These are phyloP conservation scores for Exophiala aquamarina DNA, from an alignment of 2,329 filamentous ascomycete species.

Conservation along the genomic window DNA sequence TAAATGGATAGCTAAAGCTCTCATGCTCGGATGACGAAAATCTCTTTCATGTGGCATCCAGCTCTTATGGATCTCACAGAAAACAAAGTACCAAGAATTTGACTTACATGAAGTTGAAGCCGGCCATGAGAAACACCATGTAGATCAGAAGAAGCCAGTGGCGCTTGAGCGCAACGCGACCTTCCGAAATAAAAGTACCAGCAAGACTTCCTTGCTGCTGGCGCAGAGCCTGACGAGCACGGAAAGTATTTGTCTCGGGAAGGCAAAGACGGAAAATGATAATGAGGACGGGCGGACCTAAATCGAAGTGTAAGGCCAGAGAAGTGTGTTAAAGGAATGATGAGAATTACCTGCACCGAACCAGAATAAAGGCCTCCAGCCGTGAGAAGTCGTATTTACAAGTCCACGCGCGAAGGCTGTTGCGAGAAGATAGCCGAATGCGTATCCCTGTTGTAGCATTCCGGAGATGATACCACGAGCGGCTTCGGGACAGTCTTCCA, in stretches of 20 bases:
- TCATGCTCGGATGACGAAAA: no score
- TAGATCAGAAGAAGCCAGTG: slow-evolving; percentile 82
- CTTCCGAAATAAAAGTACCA: slow-evolving; percentile 71
- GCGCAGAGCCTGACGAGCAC: slow-evolving; percentile 62
- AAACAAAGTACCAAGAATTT: no score
- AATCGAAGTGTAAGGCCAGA: no score
- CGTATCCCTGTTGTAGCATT: slow-evolving; percentile 63
- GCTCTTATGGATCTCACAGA: no score
- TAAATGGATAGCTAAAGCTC: background rate
- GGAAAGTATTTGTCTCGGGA: slow-evolving; percentile 75
- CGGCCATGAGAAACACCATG: slow-evolving; percentile 81
- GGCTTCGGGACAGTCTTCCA: slow-evolving; percentile 61
- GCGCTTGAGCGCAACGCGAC: slow-evolving; percentile 71
- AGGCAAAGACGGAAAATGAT: slow-evolving; percentile 76
- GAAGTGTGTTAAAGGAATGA: no score
- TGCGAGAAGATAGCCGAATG: slow-evolving; percentile 64
- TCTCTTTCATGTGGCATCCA: no score
- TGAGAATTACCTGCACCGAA: slow-evolving; percentile 83
- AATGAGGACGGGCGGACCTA: slow-evolving; percentile 75
- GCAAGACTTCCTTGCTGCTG: slow-evolving; percentile 60
- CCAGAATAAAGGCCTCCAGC: slow-evolving; percentile 86
- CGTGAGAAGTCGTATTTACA: slow-evolving; percentile 70
- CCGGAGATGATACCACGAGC: slow-evolving; percentile 62
- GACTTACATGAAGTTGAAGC: slow-evolving; percentile 80
- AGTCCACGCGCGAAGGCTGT: slow-evolving; percentile 53